Evolutionary conservation across 345 rosid species (phyloP).

Genomic region (Trapa bicornis): DNA sequence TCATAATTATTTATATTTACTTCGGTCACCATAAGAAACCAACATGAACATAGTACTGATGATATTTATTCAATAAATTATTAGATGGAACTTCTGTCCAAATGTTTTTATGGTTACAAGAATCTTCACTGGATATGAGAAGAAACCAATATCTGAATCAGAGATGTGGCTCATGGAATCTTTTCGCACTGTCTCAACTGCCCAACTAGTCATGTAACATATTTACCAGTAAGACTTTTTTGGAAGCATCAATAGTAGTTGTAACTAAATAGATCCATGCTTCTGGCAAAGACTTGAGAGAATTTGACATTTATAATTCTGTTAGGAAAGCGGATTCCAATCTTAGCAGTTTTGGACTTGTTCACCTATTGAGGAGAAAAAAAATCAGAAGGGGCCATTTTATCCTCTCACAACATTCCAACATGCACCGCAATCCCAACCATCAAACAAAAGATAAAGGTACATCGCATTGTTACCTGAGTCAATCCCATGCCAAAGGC

Average conservation of each 20-base stretch:
- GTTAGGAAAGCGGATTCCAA: background rate
- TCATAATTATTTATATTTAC: background rate
- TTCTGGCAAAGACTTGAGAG: background rate
- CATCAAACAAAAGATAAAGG: background rate
- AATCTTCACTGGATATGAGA: background rate
- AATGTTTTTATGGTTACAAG: background rate
- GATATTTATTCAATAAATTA: background rate
- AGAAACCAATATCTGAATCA: no score
- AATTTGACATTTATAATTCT: background rate
- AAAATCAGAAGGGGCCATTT: background rate
- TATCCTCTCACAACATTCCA: no score
- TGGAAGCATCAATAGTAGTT: background rate
- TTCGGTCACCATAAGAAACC: background rate
- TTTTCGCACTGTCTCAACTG: no score
- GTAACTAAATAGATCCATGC: background rate
- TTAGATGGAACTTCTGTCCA: background rate
- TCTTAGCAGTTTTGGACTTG: background rate
- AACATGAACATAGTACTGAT: background rate
- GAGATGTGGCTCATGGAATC: no score
- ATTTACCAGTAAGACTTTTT: background rate
- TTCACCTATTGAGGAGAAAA: background rate
- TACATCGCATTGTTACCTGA: slow-evolving; percentile 44
- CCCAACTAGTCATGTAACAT: background rate
- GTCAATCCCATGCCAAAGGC: slow-evolving; percentile 96
- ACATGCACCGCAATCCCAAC: no score